Evolutionary conservation across 116 monocot genomes (phyloP).

Genomic region (Zostera marina): DNA sequence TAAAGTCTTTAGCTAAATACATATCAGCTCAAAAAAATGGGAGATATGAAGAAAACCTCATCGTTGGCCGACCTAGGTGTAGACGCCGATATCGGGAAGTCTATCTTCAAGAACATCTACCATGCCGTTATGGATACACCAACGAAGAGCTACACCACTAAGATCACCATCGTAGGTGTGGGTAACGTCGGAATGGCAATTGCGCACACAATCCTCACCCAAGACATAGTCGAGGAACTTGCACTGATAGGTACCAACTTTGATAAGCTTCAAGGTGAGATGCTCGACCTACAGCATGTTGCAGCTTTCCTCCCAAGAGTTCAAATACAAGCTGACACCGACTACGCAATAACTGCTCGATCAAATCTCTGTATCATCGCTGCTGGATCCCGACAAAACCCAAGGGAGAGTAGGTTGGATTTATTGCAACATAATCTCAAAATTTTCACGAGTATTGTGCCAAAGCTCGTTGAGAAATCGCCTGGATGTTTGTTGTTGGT

Average conservation of each 20-base stretch:
- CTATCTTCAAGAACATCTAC: too few species aligned
- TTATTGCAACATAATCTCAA: neutral
- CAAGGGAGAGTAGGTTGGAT: neutral
- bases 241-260: conserved; percentile 49
- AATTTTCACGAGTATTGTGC: conserved; percentile 2
- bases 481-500: conserved; percentile 1
- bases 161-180: conserved; percentile 65
- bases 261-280: conserved; percentile 71
- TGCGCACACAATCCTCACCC: conserved; percentile 76
- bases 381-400: neutral
- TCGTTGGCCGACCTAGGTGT: too few species aligned
- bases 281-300: conserved; percentile 86
- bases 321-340: conserved; percentile 28
- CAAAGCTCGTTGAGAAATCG: neutral
- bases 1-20: too few species aligned
- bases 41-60: too few species aligned
- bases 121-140: too few species aligned
- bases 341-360: conserved; percentile 31
- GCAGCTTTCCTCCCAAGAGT: conserved; percentile 81
- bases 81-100: too few species aligned
- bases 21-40: too few species aligned
- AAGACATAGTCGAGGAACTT: conserved; percentile 55
- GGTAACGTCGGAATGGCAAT: too few species aligned
- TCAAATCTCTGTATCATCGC: conserved; percentile 58
- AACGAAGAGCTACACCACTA: conserved; percentile 16